These are phyloP conservation scores for Arthrinium puccinioides DNA, from an alignment of 2,329 filamentous ascomycete species.

Conservation along the genomic window DNA sequence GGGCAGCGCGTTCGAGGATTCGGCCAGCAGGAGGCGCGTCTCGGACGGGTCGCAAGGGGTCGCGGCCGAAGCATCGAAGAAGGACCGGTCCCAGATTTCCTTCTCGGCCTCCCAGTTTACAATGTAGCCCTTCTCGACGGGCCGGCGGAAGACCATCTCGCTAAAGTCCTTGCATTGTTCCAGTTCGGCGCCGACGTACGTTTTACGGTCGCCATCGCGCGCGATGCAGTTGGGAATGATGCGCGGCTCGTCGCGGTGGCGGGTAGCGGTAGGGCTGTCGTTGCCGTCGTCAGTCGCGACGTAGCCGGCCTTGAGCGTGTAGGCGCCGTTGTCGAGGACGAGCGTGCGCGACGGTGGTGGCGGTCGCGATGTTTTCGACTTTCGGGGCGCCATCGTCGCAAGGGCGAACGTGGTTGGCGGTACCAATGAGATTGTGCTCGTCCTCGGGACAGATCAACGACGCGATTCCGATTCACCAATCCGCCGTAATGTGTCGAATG, in stretches of 20 bases:
- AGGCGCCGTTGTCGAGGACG: conserved; percentile 87
- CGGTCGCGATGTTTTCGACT: conserved; percentile 43
- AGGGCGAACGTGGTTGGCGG: background rate
- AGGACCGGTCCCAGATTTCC: conserved; percentile 89
- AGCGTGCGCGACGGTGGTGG: conserved; percentile 61
- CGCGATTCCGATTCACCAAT: too few species aligned
- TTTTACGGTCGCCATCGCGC: conserved; percentile 69
- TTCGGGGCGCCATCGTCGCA: conserved; percentile 27
- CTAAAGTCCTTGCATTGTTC: conserved; percentile 79
- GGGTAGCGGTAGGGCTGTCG: conserved; percentile 22
- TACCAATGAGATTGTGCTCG: too few species aligned
- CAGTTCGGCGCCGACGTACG: conserved; percentile 75
- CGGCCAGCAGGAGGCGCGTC: conserved; percentile 77
- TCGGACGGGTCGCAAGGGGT: conserved; percentile 68
- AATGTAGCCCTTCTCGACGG: conserved; percentile 89
- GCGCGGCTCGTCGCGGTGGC: conserved; percentile 56
- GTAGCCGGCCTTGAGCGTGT: conserved; percentile 86
- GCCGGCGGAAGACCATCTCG: conserved; percentile 77
- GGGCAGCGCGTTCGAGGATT: conserved; percentile 77
- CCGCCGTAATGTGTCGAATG: too few species aligned
- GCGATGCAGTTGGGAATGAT: conserved; percentile 85
- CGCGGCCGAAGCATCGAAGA: conserved; percentile 64
- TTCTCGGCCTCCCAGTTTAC: conserved; percentile 96
- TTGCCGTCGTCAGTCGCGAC: conserved; percentile 36
- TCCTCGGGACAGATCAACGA: too few species aligned